Evolutionary conservation across 2,329 filamentous ascomycete species (phyloP).

Genomic region (Phialophora tarda): DNA sequence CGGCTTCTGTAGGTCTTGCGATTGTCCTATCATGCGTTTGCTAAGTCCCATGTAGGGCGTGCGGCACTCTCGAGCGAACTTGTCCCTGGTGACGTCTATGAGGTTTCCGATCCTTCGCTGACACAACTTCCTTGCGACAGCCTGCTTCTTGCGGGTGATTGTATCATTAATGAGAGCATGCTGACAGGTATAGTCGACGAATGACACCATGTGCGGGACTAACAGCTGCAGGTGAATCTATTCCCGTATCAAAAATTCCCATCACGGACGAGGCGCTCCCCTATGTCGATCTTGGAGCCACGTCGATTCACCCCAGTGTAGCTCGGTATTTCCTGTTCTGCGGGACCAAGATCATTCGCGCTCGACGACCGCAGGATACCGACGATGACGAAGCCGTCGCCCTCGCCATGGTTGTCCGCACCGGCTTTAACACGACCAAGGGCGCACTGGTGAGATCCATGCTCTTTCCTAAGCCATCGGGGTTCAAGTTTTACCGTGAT

Average conservation of each 20-base stretch:
- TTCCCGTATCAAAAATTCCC: conserved; percentile 91
- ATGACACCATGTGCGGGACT: conserved; percentile 2
- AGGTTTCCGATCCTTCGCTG: conserved; percentile 90
- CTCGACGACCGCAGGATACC: conserved; percentile 83
- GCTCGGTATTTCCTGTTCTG: conserved; percentile 91
- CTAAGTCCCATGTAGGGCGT: conserved; percentile 63
- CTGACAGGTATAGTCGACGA: conserved; percentile 67
- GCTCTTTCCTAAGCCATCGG: conserved; percentile 97
- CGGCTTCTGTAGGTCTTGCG: conserved; percentile 76
- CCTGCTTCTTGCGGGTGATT: conserved; percentile 87
- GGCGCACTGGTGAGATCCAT: conserved; percentile 94
- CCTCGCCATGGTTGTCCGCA: conserved; percentile 88
- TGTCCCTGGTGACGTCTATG: conserved; percentile 94
- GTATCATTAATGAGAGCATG: conserved; percentile 99
- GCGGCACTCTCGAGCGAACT: conserved; percentile 84
- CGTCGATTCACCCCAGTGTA: conserved; percentile 80
- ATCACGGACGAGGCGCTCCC: conserved; percentile 79
- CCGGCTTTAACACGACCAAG: conserved; percentile 97
- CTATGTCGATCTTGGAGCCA: conserved; percentile 76
- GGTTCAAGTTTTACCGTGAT: conserved; percentile 98
- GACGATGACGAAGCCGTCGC: conserved; percentile 87
- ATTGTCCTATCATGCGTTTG: background rate
- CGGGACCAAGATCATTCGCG: conserved; percentile 93
- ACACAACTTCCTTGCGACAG: conserved; percentile 91
- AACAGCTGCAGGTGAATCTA: conserved; percentile 73